phyloP scores from a whole-genome alignment of 2,329 filamentous ascomycete genomes.

The Sphaerulina populicola region DNA sequence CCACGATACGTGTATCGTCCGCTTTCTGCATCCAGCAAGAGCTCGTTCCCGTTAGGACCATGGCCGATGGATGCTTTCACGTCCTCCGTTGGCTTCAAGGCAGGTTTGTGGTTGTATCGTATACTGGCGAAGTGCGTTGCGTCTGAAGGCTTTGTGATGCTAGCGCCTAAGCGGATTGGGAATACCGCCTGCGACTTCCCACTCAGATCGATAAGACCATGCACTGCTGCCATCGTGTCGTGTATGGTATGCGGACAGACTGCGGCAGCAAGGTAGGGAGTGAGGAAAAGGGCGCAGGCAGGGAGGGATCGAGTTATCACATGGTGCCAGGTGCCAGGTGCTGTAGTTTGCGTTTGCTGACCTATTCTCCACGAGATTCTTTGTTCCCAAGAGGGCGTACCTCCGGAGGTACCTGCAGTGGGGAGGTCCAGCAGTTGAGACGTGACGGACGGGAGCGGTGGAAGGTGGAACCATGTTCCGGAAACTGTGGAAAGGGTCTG shows the following conservation, averaged over 20 bases:
- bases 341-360: background rate
- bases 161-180: constrained; percentile 27
- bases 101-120: constrained; percentile 41
- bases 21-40: constrained; percentile 24
- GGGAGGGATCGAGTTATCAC: background rate
- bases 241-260: background rate
- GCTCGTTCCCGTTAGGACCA: constrained; percentile 19
- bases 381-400: constrained; percentile 1
- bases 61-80: constrained; percentile 21
- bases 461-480: too few relatives aligned
- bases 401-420: too few relatives aligned
- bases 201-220: constrained; percentile 24
- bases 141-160: constrained; percentile 19
- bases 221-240: constrained; percentile 20
- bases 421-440: too few relatives aligned
- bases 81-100: constrained; percentile 22
- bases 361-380: background rate
- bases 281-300: background rate
- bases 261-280: background rate
- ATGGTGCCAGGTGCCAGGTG: background rate
- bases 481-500: too few relatives aligned
- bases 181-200: constrained; percentile 21
- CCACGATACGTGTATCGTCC: constrained; percentile 36
- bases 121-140: constrained; percentile 20
- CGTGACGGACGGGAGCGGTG: too few relatives aligned